These are phyloP conservation scores for Beauveria pseudobassiana DNA, from an alignment of 2,329 filamentous ascomycete species.

Conservation along the genomic window DNA sequence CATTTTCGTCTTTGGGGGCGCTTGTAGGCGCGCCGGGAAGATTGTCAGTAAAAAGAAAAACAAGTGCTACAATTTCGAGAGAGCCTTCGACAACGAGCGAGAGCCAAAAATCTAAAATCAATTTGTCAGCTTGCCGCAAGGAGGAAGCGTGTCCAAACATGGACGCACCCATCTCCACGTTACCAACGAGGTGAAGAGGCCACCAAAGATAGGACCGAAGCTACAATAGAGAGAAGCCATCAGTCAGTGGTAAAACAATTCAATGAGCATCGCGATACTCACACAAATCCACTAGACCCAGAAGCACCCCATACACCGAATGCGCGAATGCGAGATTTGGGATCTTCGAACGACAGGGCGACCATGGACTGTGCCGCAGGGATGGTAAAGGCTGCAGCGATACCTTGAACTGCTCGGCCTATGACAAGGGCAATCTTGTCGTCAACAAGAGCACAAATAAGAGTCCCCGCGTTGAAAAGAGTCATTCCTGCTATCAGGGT, in stretches of 20 bases:
- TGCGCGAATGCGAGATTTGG: slow-evolving; percentile 10
- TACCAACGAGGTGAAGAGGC: slow-evolving; percentile 11
- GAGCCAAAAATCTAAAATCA: slow-evolving; percentile 10
- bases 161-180: slow-evolving; percentile 11
- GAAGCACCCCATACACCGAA: slow-evolving; percentile 12
- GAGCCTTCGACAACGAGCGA: slow-evolving; percentile 10
- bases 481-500: slow-evolving; percentile 11
- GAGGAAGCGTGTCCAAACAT: neutral
- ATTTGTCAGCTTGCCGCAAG: neutral
- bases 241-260: neutral
- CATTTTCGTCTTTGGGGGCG: neutral
- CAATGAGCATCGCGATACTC: neutral
- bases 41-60: slow-evolving; percentile 8
- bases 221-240: neutral
- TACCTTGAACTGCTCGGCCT: slow-evolving; percentile 11
- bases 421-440: slow-evolving; percentile 7
- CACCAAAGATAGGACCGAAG: slow-evolving; percentile 12
- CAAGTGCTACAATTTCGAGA: slow-evolving; percentile 8
- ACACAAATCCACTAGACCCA: slow-evolving; percentile 13
- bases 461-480: slow-evolving; percentile 6
- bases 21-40: slow-evolving; percentile 6
- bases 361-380: slow-evolving; percentile 12
- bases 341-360: slow-evolving; percentile 10
- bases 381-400: slow-evolving; percentile 12
- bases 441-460: slow-evolving; percentile 9